Evolutionary conservation across 2,329 filamentous ascomycete species (phyloP), one percentile per base, ranked within the genome.

Genomic region (Amesomyces nigricolor): DNA sequence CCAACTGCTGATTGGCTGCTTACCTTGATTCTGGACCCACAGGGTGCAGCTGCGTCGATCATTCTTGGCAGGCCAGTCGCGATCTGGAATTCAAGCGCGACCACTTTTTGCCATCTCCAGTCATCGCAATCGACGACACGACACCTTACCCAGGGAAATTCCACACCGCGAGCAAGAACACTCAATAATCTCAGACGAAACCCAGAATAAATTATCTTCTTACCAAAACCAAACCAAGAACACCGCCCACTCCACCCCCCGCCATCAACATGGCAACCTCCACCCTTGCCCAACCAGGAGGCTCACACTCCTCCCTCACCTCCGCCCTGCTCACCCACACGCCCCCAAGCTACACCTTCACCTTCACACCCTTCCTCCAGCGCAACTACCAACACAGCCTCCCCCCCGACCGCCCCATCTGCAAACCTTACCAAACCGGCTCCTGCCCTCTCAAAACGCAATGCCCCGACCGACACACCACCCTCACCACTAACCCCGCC

Each of bases 351-450:
- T 87, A 89, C 74, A 82, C 76, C 64, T 96, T 96, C 77, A 82
- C 82, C 70, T 96, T 96, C 78, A 86, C 83, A 32, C 87, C 89
- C 46, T 96, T 95, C 74, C 83, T 96, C 38, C 86, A 86, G 62
- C 78, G 84, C 59, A 91, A 88, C 62, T 91, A 94, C 72, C 85
- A 90, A 60, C 91, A 95, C 72, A 88, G 88, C 61, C 85, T 96
- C 50, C 83, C 89, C 19, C 81, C 87, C 38, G 84, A 88, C 69
- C 82, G 88, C 0, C 89, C 91, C 43, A 78, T 88, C 68, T 97
- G 94, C 77, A 89, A 88, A 68, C 86, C 91, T 58, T 96, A 90
- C 75, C 79, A 88, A 58, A 82, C 89, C 59, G 91, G 90, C 42
- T 87, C 91, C 73, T 97, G 94, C 68, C 90, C 91, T 0, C 80